Conservation (phyloP, 805 yeast species). For the Candida xyloterini region DNA sequence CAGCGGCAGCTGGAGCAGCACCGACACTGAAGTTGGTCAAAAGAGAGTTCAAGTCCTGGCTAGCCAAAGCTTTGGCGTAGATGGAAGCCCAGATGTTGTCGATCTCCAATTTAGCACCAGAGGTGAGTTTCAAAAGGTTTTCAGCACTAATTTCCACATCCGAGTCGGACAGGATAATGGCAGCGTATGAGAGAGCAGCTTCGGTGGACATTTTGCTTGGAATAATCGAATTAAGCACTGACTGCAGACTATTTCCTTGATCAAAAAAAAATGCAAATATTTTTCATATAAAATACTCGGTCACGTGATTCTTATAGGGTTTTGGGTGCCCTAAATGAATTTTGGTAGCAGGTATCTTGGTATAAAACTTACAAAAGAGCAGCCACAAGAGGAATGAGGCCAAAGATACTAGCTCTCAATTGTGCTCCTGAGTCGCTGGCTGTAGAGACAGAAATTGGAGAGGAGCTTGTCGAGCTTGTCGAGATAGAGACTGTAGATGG, state of each 20-base stretch:
- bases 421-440: constrained; percentile 1
- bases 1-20: constrained; percentile 50
- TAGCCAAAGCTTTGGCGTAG: constrained; percentile 79
- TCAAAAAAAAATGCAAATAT: constrained; percentile 8
- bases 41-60: constrained; percentile 70
- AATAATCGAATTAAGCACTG: constrained; percentile 43
- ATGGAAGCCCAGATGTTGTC: constrained; percentile 80
- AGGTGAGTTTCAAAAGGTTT: constrained; percentile 68
- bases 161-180: constrained; percentile 96
- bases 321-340: constrained; percentile 3
- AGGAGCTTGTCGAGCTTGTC: background rate
- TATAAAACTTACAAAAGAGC: constrained; percentile 6
- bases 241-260: constrained; percentile 42
- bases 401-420: background rate
- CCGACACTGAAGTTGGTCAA: constrained; percentile 54
- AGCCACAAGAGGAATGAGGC: constrained; percentile 2
- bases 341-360: constrained; percentile 5
- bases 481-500: background rate
- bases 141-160: constrained; percentile 89
- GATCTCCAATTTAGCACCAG: constrained; percentile 75
- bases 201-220: constrained; percentile 70
- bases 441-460: background rate
- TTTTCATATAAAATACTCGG: constrained; percentile 6
- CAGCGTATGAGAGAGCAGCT: constrained; percentile 95
- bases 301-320: constrained; percentile 6